Evolutionary conservation across 1,139 yeast species (phyloP), one percentile per base, ranked within the genome.

Genomic region (Yamadazyma pseudoaaseri): DNA sequence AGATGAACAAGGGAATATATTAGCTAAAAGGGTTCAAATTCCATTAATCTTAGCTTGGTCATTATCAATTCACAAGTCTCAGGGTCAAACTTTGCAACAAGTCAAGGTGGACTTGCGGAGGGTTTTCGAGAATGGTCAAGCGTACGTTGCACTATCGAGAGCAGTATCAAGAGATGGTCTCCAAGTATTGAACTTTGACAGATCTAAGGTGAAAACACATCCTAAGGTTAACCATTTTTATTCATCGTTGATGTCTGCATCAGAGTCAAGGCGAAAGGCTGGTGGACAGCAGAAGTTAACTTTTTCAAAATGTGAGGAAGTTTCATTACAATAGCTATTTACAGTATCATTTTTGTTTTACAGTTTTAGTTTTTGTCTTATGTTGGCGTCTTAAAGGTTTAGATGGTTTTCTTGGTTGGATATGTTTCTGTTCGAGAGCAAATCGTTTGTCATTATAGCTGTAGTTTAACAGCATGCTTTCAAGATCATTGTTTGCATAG

Each of bases 1-100:
- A 48, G 69, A 65, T 44, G 72, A 65, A 28, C 46, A 50, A 29
- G 58, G 52, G 34, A 46, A 47, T 7, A 54, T 57, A 1, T 42
- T 62, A 21, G 66, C 60, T 14, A 57, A 58, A 24, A 48, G 67
- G 36, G 53, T 48, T 5, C 96, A 87, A 51, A 53, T 92, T 2
- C 99, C 99, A 0, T 62, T 92, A 33, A 82, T 89, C 48, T 64
- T 90, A 12, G 96, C 98, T 0, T 92, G 97, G 97, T 90, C 98
- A 0, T 61, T 92, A 27, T 87, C 97, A 0, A 90, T 92, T 32
- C 99, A 92, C 56, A 92, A 92, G 59, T 82, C 97, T 0, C 98
- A 92, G 55, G 98, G 98, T 2, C 98, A 94, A 56, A 90, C 98
- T 0, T 62, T 92, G 31, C 83, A 84, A 3, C 75, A 77, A 44